Conservation (phyloP, 768 basidiomycete genomes). For the Macrocybe gigantea region DNA sequence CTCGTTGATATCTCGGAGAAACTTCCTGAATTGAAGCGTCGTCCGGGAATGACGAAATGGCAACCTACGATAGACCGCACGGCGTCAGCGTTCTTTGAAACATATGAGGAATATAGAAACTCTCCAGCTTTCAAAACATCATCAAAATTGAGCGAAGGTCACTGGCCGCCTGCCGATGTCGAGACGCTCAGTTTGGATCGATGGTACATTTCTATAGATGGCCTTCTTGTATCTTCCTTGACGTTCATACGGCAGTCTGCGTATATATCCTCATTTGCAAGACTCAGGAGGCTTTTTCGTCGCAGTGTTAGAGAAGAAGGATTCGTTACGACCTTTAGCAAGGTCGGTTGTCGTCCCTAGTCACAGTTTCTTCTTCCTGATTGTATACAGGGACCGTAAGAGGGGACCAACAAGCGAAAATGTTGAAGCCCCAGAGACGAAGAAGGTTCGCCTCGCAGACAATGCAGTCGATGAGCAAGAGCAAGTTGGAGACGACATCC, state of each 20-base stretch:
- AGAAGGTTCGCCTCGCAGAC: constrained; percentile 41
- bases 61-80: constrained; percentile 59
- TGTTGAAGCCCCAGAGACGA: constrained; percentile 36
- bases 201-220: constrained; percentile 46
- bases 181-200: constrained; percentile 56
- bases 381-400: neutral
- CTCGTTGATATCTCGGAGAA: constrained; percentile 74
- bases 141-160: constrained; percentile 60
- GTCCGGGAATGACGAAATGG: constrained; percentile 78
- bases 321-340: neutral
- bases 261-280: constrained; percentile 93
- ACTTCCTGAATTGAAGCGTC: constrained; percentile 65
- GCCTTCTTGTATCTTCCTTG: neutral
- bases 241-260: constrained; percentile 44
- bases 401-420: constrained; percentile 51
- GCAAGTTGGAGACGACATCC: neutral
- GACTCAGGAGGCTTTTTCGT: constrained; percentile 98
- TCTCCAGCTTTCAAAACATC: constrained; percentile 45
- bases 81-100: constrained; percentile 43
- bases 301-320: constrained; percentile 69
- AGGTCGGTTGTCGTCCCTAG: neutral
- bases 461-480: constrained; percentile 11
- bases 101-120: constrained; percentile 55
- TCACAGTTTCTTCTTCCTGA: neutral
- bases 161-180: constrained; percentile 77